Evolutionary conservation across 192 early-diverging fungal genomes (phyloP).

Genomic region (Backusella liffmaniae): DNA sequence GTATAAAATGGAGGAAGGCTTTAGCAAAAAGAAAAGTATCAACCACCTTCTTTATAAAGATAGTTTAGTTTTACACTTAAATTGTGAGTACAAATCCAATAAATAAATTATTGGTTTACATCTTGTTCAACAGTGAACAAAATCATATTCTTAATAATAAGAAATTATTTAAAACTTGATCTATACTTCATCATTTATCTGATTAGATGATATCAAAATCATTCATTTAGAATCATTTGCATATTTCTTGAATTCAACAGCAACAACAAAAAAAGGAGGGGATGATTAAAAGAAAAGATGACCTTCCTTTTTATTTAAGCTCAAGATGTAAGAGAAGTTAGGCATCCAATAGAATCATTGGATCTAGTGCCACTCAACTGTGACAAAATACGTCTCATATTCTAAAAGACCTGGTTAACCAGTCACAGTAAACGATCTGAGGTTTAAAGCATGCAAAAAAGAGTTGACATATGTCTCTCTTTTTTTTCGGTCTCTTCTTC

Average conservation of each 20-base stretch:
- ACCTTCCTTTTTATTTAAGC: not conserved
- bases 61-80: not conserved
- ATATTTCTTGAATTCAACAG: too few species aligned
- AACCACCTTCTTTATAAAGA: not conserved
- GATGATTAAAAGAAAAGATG: too few species aligned
- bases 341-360: not conserved
- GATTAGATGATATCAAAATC: not conserved
- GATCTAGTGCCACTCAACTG: constrained; percentile 3
- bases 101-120: not conserved
- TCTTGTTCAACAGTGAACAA: constrained; percentile 2
- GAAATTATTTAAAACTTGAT: not conserved
- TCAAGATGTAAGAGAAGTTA: not conserved
- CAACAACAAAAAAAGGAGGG: too few species aligned
- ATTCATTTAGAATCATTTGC: not conserved
- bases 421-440: not conserved
- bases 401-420: not conserved
- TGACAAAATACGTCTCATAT: constrained; percentile 15
- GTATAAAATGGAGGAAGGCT: not conserved
- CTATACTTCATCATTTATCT: not conserved
- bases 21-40: not conserved
- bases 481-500: not conserved
- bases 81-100: not conserved
- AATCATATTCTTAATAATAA: not conserved
- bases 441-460: not conserved
- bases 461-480: not conserved